Conservation (phyloP, 1,139 yeast genomes). For the Blastobotrys serpentis region DNA sequence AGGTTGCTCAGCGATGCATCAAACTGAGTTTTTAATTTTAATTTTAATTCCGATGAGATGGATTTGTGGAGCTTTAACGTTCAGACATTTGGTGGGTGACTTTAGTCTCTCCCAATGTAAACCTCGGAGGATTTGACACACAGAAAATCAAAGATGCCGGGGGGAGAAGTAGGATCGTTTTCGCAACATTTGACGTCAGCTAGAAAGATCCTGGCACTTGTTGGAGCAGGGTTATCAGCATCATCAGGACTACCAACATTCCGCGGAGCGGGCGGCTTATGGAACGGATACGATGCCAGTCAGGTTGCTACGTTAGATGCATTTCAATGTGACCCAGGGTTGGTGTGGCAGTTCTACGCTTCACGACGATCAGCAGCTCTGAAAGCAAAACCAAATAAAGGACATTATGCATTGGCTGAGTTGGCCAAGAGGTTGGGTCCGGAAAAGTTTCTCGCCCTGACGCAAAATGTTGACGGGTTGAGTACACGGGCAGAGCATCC, state of each 20-base stretch:
- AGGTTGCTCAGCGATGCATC: not conserved
- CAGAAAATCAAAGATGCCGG: conserved; percentile 19
- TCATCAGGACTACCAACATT: conserved; percentile 76
- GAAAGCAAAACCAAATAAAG: conserved; percentile 66
- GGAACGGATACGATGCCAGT: conserved; percentile 76
- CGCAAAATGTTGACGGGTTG: conserved; percentile 82
- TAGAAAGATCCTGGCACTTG: conserved; percentile 64
- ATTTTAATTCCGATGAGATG: too few species aligned
- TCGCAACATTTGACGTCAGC: conserved; percentile 54
- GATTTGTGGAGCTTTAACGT: too few species aligned
- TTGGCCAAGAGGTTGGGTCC: conserved; percentile 43
- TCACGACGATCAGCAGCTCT: conserved; percentile 66
- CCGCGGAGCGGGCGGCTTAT: conserved; percentile 69
- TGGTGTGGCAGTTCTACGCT: conserved; percentile 88
- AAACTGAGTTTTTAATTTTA: not conserved
- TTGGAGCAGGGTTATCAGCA: conserved; percentile 83
- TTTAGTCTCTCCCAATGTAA: too few species aligned
- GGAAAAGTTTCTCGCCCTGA: conserved; percentile 55
- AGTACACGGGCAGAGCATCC: conserved; percentile 65
- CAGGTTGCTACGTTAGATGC: conserved; percentile 93
- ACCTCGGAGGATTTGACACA: too few species aligned
- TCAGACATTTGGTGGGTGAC: too few species aligned
- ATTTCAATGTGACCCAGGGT: conserved; percentile 73
- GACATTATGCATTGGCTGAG: conserved; percentile 67
- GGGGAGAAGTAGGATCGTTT: conserved; percentile 46